phyloP scores from a whole-genome alignment of 495 filamentous ascomycete species.

The Neurospora sp. region DNA sequence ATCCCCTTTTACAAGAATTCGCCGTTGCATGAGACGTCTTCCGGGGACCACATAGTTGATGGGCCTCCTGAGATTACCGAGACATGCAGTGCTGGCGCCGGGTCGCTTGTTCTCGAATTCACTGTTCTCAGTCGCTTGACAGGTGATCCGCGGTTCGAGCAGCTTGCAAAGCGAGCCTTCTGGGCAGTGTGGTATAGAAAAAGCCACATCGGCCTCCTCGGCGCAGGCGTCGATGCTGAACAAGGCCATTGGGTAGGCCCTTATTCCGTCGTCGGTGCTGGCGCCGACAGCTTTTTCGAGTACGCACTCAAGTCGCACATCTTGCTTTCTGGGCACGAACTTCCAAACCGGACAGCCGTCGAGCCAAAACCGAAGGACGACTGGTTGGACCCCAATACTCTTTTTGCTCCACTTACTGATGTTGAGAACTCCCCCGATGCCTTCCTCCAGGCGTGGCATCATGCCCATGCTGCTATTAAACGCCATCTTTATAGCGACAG shows the following conservation, averaged over 20 bases:
- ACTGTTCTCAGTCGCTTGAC: conserved; percentile 82
- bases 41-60: conserved; percentile 19
- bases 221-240: conserved; percentile 86
- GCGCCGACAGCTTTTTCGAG: conserved; percentile 96
- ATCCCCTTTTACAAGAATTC: conserved; percentile 85
- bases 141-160: conserved; percentile 76
- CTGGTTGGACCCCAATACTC: conserved; percentile 44
- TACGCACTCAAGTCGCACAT: conserved; percentile 93
- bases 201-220: conserved; percentile 79
- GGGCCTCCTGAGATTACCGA: conserved; percentile 70
- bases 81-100: conserved; percentile 92
- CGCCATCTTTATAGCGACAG: conserved; percentile 69
- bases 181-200: conserved; percentile 88
- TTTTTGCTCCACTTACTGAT: conserved; percentile 49
- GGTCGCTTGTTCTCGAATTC: conserved; percentile 88
- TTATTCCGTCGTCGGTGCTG: conserved; percentile 86
- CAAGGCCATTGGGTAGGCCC: conserved; percentile 80
- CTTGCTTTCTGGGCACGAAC: conserved; percentile 61
- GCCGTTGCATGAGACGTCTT: conserved; percentile 44
- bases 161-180: conserved; percentile 82
- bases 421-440: conserved; percentile 61
- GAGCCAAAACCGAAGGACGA: conserved; percentile 14
- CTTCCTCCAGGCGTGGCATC: conserved; percentile 78
- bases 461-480: conserved; percentile 74
- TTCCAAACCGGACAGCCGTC: conserved; percentile 38